Evolutionary conservation across 1,284 basidiomycete genomes (phyloP).

Genomic region (Tylopilus sp.): DNA sequence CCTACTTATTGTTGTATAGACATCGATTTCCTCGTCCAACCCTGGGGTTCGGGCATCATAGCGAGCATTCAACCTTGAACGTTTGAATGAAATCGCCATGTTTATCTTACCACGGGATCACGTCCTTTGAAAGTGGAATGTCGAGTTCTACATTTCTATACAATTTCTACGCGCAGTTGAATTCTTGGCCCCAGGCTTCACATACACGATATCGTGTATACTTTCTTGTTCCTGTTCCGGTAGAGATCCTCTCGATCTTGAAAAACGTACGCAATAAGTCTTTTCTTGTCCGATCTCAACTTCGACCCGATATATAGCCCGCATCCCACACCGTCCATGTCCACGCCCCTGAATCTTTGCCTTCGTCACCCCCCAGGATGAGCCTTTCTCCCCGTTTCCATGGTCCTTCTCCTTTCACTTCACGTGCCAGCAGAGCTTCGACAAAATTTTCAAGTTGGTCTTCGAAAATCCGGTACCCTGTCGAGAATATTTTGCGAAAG

Average conservation of each 20-base stretch:
- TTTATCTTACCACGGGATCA: not conserved
- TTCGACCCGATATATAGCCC: conserved; percentile 10
- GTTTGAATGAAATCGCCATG: not conserved
- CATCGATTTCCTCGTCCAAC: too few species aligned
- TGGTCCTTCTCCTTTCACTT: conserved; percentile 4
- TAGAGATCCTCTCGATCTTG: not conserved
- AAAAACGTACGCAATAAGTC: not conserved
- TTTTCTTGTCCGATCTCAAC: not conserved
- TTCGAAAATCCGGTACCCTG: conserved; percentile 16
- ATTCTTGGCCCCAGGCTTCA: too few species aligned
- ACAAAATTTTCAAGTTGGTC: conserved; percentile 13
- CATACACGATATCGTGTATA: not conserved
- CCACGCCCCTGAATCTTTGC: not conserved
- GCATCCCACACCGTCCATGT: conserved; percentile 26
- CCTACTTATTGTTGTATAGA: too few species aligned
- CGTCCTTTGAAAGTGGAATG: not conserved
- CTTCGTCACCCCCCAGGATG: conserved; percentile 1
- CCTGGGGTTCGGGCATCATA: too few species aligned
- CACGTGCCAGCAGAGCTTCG: conserved; percentile 1
- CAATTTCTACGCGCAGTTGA: too few species aligned
- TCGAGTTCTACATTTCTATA: not conserved
- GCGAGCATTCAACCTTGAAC: not conserved
- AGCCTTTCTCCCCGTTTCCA: conserved; percentile 16
- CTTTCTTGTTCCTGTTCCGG: not conserved
- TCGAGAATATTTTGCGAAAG: conserved; percentile 20